Conservation (phyloP, 805 yeast genomes). For the Metschnikowia chrysomelidarum region DNA sequence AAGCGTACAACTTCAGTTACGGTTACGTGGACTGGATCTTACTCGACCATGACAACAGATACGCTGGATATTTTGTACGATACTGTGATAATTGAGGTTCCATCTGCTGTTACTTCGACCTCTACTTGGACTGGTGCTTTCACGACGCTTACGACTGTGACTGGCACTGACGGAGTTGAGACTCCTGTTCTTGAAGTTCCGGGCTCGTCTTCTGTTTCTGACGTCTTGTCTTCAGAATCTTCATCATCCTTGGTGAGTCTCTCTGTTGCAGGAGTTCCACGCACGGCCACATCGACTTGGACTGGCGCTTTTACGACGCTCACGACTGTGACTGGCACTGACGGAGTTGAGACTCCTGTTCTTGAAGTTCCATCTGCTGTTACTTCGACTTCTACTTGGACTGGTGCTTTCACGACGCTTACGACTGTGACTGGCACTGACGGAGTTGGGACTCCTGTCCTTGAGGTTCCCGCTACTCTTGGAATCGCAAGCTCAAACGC, state of each 20-base stretch:
- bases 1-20: constrained; percentile 9
- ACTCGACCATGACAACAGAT: constrained; percentile 4
- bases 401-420: background rate
- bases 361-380: background rate
- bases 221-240: no score
- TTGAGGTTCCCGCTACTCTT: no score
- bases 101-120: constrained; percentile 11
- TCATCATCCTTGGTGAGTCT: constrained; percentile 16
- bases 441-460: no score
- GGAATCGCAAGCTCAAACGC: no score
- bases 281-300: background rate
- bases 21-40: constrained; percentile 14
- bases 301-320: background rate
- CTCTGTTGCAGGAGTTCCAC: no score
- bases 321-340: background rate
- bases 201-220: no score
- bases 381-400: background rate
- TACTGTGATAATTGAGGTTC: constrained; percentile 15
- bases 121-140: constrained; percentile 3
- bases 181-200: constrained; percentile 14
- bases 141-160: constrained; percentile 1
- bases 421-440: no score
- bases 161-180: constrained; percentile 8
- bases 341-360: background rate
- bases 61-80: no score